Base-by-base conservation (phyloP, 1,284 basidiomycete species). In the Neolentinus lepideus region DNA sequence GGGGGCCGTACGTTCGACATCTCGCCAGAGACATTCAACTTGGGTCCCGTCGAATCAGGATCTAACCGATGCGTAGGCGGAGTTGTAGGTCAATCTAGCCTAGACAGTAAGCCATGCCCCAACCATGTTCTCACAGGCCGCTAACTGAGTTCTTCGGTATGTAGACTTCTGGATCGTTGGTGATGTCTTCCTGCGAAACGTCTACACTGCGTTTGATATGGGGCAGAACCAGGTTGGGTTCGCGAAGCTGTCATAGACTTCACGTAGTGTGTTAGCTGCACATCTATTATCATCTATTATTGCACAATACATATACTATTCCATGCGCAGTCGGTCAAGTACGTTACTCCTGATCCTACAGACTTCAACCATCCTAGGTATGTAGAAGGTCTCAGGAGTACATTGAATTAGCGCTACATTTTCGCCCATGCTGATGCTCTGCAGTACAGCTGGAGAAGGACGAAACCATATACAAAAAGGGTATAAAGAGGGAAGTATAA, bases 1-100 rank as follows among this genome's bases (percentile, higher is more conserved):
- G 74, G 70, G 27, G 71, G 72, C n/a, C 67, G 66, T 54, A 43
- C 64, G 1, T 78, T 78, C 64, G 52, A 63, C 2, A 67, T 80
- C 51, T 67, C 71, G 1, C 46, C 67, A 0, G 61, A 62, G 0
- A 67, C 65, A 1, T 72, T 76, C 58, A 75, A 75, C 56, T 58
- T 73, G 6, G 75, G 74, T 4, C 54, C 4, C 2, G 50, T 65
- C 8, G 60, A 64, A 16, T 1, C 48, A 12, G 64, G 61, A 26
- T 72, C 70, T 0, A 29, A 51, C 2, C 61, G 68, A 26, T 75
- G 74, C 57, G 56, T 75, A 19, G 73, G 70, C 52, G 70, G 66
- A 2, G 59, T 71, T n/a, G 63, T 60, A 47, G 59, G n/a, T n/a
- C n/a, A n/a, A n/a, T n/a, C 59, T 26, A 9, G 43, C 25, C 61